Conservation (phyloP, 164 flowering plant species). For the Amborella trichopoda region DNA sequence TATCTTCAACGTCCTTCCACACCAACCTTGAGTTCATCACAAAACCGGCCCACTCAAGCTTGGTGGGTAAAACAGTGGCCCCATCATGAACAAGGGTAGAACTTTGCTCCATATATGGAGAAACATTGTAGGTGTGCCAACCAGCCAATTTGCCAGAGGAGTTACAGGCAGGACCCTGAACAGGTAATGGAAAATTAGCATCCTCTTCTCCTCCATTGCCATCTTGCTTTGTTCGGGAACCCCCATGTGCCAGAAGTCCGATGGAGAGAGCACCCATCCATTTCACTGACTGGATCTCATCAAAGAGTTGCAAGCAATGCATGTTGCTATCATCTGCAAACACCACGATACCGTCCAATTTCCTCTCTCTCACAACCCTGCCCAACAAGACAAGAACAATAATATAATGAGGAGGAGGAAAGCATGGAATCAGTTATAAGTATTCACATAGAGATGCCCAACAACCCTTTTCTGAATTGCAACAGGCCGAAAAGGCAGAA, state of each 20-base stretch:
- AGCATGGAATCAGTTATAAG: too few species aligned
- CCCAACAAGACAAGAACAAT: slow-evolving; percentile 4
- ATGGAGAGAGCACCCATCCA: slow-evolving; percentile 90
- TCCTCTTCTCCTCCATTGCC: slow-evolving; percentile 19
- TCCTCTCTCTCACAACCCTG: slow-evolving; percentile 71
- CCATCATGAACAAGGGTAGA: slow-evolving; percentile 61
- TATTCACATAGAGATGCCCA: slow-evolving; percentile 4
- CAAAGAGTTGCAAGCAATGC: slow-evolving; percentile 89
- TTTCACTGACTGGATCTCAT: slow-evolving; percentile 80
- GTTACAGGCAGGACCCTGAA: slow-evolving; percentile 95
- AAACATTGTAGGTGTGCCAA: slow-evolving; percentile 77
- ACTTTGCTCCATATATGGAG: slow-evolving; percentile 44
- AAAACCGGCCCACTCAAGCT: slow-evolving; percentile 95
- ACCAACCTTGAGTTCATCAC: slow-evolving; percentile 79
- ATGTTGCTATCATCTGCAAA: slow-evolving; percentile 95
- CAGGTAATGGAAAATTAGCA: slow-evolving; percentile 37
- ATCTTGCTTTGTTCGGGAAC: slow-evolving; percentile 3
- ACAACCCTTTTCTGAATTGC: neutral
- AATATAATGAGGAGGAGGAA: too few species aligned
- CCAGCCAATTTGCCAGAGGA: slow-evolving; percentile 67
- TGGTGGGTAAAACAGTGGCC: slow-evolving; percentile 65
- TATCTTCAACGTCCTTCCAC: slow-evolving; percentile 66
- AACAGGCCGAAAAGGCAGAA: neutral
- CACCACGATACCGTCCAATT: slow-evolving; percentile 83
- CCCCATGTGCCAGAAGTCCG: slow-evolving; percentile 75